phyloP scores from a whole-genome alignment of 148 eudicot species.

The Rhododendron mucronatum region DNA sequence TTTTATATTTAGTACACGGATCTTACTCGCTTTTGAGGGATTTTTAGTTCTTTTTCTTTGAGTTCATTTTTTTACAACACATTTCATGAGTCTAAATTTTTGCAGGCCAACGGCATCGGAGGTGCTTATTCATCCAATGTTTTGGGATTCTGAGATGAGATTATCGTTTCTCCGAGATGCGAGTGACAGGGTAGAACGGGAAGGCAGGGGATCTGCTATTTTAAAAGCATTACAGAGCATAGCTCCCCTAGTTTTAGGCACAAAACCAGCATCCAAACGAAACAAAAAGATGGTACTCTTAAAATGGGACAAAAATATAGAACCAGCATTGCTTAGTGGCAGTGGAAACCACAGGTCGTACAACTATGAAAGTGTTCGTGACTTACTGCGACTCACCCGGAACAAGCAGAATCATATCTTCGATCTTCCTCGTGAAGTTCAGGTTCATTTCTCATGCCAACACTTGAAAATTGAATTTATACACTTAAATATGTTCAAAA shows the following conservation, averaged over 20 bases:
- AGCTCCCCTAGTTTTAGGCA: conserved; percentile 55
- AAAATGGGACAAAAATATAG: conserved; percentile 57
- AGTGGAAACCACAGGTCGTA: conserved; percentile 71
- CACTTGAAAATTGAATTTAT: neutral
- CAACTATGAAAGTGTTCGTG: conserved; percentile 72
- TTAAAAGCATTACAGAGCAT: conserved; percentile 57
- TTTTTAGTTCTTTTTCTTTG: neutral
- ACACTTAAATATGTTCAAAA: neutral
- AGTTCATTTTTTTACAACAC: neutral
- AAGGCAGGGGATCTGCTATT: conserved; percentile 71
- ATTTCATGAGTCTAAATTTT: neutral
- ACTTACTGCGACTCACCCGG: conserved; percentile 72
- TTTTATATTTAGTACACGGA: neutral
- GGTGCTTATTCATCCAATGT: conserved; percentile 76
- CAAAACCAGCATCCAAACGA: conserved; percentile 19
- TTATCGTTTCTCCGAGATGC: conserved; percentile 80
- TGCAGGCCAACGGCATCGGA: conserved; percentile 78
- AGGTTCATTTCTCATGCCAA: conserved; percentile 30
- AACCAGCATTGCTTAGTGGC: conserved; percentile 54
- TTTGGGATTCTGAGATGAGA: conserved; percentile 75
- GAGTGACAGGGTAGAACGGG: conserved; percentile 88
- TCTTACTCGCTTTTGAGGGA: neutral
- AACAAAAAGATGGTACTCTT: too few relatives aligned
- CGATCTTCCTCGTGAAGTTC: conserved; percentile 69
- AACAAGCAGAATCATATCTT: conserved; percentile 85